Evolutionary conservation across 148 eudicot species (phyloP).

Genomic region (Cornus florida): DNA sequence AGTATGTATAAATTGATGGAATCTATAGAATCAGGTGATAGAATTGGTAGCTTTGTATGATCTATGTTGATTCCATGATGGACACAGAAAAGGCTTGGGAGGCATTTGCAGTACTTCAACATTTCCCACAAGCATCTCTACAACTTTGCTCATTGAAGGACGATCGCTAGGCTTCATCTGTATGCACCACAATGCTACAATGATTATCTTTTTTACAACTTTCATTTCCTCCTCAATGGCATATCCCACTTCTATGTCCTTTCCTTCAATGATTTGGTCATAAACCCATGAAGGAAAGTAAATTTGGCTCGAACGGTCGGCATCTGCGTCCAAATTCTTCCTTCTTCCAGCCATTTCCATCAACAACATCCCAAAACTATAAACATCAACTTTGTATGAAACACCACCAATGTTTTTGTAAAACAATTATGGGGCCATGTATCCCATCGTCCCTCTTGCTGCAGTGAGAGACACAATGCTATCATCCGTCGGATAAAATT

Average conservation of each 20-base stretch:
- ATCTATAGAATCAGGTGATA: too few relatives aligned
- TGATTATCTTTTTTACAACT: conserved; percentile 1
- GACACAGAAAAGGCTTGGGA: background rate
- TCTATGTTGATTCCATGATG: background rate
- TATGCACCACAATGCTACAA: conserved; percentile 5
- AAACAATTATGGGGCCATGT: conserved; percentile 3
- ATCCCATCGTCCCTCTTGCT: conserved; percentile 8
- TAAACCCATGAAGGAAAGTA: conserved; percentile 10
- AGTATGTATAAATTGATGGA: too few relatives aligned
- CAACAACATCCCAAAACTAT: conserved; percentile 8
- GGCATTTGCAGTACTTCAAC: background rate
- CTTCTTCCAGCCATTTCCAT: conserved; percentile 6
- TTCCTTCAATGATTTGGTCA: background rate
- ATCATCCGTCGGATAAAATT: conserved; percentile 11
- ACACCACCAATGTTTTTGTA: conserved; percentile 2
- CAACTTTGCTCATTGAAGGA: conserved; percentile 1
- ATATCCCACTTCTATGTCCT: background rate
- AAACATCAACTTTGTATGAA: conserved; percentile 2
- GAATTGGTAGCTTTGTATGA: too few relatives aligned
- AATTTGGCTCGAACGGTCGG: background rate
- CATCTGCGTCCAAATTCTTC: background rate
- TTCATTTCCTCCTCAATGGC: background rate
- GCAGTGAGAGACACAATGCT: conserved; percentile 5
- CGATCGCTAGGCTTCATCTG: background rate
- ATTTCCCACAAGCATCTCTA: background rate